Evolutionary conservation across 305 asterid species (phyloP).

Genomic region (Galium porrigens): DNA sequence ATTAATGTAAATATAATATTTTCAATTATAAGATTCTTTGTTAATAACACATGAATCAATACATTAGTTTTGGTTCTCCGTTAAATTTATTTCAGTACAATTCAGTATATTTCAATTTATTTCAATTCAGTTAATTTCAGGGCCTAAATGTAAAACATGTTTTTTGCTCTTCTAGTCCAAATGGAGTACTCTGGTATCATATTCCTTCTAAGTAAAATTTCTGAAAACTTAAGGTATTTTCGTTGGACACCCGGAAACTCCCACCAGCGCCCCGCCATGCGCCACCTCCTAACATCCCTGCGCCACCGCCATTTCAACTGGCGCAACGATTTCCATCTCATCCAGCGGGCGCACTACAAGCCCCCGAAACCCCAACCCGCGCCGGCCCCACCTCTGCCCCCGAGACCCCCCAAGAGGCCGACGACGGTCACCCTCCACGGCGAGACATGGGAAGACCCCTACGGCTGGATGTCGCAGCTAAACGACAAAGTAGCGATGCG

Average conservation of each 20-base stretch:
- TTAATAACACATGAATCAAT: no score
- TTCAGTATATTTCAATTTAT: no score
- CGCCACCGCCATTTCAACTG: conserved; percentile 30
- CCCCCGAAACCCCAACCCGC: conserved; percentile 57
- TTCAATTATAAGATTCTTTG: no score
- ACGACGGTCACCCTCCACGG: conserved; percentile 52
- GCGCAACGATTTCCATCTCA: conserved; percentile 16
- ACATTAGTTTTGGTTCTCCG: no score
- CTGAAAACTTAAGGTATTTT: no score
- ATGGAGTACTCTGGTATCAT: no score
- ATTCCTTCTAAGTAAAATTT: no score
- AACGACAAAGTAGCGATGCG: conserved; percentile 81
- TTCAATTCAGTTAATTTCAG: no score
- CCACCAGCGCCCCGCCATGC: conserved; percentile 30
- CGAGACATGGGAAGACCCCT: conserved; percentile 73
- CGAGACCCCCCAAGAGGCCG: conserved; percentile 76
- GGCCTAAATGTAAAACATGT: no score
- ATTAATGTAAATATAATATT: no score
- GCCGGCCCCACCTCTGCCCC: conserved; percentile 60
- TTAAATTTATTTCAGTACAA: no score
- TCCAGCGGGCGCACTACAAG: conserved; percentile 51
- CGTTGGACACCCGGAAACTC: neutral
- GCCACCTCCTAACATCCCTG: conserved; percentile 38
- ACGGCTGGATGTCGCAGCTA: conserved; percentile 85
- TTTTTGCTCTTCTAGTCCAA: no score